Conservation (phyloP, 345 rosid species). For the Brassica juncea region DNA sequence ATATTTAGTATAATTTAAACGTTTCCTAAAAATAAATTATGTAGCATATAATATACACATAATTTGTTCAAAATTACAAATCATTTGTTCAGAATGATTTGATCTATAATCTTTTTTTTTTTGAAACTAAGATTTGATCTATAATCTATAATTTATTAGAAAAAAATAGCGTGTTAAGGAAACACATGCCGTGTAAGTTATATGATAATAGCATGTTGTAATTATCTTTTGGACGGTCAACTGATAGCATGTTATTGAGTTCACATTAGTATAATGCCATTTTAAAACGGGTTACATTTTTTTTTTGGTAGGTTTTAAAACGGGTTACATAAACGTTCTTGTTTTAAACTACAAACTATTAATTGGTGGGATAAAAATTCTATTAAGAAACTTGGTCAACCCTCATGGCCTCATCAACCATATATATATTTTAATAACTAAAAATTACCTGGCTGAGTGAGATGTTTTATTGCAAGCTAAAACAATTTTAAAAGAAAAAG, state of each 20-base stretch:
- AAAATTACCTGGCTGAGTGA: neutral
- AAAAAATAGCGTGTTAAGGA: neutral
- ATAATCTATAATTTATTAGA: neutral
- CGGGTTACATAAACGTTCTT: neutral
- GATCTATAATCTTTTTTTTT: neutral
- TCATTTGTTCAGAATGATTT: neutral
- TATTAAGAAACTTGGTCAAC: neutral
- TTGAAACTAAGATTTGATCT: neutral
- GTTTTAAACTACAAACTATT: neutral
- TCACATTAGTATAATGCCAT: neutral
- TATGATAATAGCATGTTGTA: neutral
- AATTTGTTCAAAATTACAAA: neutral
- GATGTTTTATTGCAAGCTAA: neutral
- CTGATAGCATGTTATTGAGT: neutral
- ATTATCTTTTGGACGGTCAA: neutral
- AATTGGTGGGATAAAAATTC: neutral
- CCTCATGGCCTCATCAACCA: neutral
- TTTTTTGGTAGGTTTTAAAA: neutral
- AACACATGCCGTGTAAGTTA: neutral
- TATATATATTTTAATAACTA: neutral
- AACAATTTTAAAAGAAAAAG: neutral
- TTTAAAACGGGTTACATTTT: neutral
- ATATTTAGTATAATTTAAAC: neutral
- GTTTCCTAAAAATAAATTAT: neutral
- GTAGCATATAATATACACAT: neutral